Conservation (phyloP, 31 red algal genomes). For the Porphyra umbilicalis region DNA sequence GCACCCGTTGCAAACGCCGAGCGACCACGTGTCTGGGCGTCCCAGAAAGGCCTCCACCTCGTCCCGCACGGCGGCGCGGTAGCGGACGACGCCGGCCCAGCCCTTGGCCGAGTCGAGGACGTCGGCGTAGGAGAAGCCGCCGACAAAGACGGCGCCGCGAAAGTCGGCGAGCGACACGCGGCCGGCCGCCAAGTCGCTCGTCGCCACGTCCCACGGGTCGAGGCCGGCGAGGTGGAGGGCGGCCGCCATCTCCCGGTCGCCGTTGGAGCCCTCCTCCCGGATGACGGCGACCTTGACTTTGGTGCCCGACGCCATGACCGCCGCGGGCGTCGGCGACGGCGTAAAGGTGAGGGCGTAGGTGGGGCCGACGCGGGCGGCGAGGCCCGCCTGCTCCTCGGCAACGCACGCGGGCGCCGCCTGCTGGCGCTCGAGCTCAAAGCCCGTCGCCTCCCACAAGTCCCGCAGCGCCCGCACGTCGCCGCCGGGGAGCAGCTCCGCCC, state of each 20-base stretch:
- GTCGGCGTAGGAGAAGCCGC: constrained; percentile 99
- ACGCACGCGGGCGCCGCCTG: constrained; percentile 77
- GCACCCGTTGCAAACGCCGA: constrained; percentile 99
- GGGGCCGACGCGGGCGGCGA: constrained; percentile 30
- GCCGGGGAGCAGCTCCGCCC: constrained; percentile 1
- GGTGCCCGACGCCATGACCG: neutral
- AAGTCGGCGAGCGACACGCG: constrained; percentile 59
- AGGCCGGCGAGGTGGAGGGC: constrained; percentile 97
- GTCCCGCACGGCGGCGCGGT: constrained; percentile 41
- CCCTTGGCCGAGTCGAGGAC: constrained; percentile 99
- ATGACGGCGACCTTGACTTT: constrained; percentile 86
- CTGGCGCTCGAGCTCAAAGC: constrained; percentile 81
- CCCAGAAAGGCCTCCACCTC: constrained; percentile 81
- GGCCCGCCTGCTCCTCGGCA: constrained; percentile 35
- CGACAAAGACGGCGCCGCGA: constrained; percentile 87
- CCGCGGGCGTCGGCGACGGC: constrained; percentile 20
- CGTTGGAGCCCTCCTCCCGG: constrained; percentile 97
- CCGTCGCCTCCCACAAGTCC: constrained; percentile 85
- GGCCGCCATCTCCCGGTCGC: constrained; percentile 94
- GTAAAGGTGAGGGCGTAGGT: constrained; percentile 53
- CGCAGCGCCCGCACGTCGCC: constrained; percentile 70
- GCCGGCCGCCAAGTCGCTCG: constrained; percentile 66
- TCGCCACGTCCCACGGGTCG: constrained; percentile 78
- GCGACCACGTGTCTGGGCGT: constrained; percentile 82
- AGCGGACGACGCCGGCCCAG: constrained; percentile 93